Evolutionary conservation across 768 basidiomycete species (phyloP), one percentile per base, ranked within the genome.

Genomic region (Trametes cingulata): DNA sequence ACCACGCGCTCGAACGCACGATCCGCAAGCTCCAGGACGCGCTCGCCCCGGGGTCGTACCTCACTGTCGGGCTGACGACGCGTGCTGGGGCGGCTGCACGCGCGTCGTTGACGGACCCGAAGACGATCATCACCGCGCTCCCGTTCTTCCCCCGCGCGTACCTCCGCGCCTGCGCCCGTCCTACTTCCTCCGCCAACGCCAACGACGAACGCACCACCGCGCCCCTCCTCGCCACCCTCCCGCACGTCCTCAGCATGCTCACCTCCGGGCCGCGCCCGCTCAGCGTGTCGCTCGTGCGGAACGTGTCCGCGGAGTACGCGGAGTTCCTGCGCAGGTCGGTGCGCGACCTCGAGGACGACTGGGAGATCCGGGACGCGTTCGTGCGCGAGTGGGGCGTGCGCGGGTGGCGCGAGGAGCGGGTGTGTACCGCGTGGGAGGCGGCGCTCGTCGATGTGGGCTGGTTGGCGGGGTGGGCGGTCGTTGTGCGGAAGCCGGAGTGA

Each of bases 391-490:
- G 65, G 65, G 67, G 68, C 13, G 50, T 64, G 27, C 42, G 52
- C 15, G 67, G 58, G 6, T 69, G 68, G 70, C 58, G 67, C 6
- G 67, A 69, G 46, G 68, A 69, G 62, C 47, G 67, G 42, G 51
- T 71, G 12, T 50, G 64, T 39, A 57, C 60, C 3, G 39, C 61
- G 7, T 71, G 68, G 70, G 70, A 71, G 63, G 65, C 67, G 1
- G 68, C 67, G 41, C 40, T 64, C 19, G 40, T 65, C 39, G 52
- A 58, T 24, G 61, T 58, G 1, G 64, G 62, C 14, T 25, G 65
- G 27, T 59, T 71, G 52, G 58, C 62, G 39, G 58, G 66, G 13
- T 71, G 70, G 70, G 57, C 62, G 22, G 53, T 71, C 13, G 43
- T 66, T 12, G 68, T 68, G 24, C 25, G 45, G 6, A 67, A 62